These are phyloP conservation scores for Metschnikowia anglica DNA, from an alignment of 805 yeast genomes.

Conservation along the genomic window DNA sequence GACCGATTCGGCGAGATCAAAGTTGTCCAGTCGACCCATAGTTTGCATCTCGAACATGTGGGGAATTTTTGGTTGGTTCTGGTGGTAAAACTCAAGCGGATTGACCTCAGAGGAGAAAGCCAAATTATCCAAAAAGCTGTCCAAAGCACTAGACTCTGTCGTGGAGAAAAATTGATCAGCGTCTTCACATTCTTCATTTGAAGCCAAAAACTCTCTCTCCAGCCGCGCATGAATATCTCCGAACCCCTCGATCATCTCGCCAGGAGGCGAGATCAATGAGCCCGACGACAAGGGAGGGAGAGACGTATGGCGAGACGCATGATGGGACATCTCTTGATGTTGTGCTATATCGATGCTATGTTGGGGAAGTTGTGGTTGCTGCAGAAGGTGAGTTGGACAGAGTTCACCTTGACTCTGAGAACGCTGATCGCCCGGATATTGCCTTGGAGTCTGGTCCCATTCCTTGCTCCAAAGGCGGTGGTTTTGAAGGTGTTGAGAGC, in stretches of 20 bases:
- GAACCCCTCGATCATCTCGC: slow-evolving; percentile 8
- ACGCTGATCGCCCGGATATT: slow-evolving; percentile 6
- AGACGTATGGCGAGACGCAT: not conserved
- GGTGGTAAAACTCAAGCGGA: slow-evolving; percentile 33
- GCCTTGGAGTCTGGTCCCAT: slow-evolving; percentile 10
- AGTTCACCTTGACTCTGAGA: not conserved
- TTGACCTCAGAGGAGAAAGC: slow-evolving; percentile 30
- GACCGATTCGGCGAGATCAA: slow-evolving; percentile 17
- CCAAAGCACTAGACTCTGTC: slow-evolving; percentile 28
- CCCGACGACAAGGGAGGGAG: slow-evolving; percentile 1
- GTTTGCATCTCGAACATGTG: slow-evolving; percentile 32
- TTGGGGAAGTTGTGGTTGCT: not conserved
- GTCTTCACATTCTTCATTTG: slow-evolving; percentile 13
- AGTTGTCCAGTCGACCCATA: slow-evolving; percentile 22
- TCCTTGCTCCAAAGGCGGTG: slow-evolving; percentile 1
- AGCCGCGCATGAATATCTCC: slow-evolving; percentile 2
- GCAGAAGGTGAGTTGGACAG: not conserved
- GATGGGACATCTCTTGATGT: not conserved
- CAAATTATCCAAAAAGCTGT: slow-evolving; percentile 41
- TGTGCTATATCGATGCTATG: not conserved
- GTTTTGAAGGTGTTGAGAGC: not conserved
- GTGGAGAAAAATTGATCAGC: slow-evolving; percentile 22
- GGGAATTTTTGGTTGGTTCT: slow-evolving; percentile 9
- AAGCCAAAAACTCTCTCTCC: slow-evolving; percentile 1
- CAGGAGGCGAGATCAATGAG: slow-evolving; percentile 12